Base-by-base conservation (phyloP, 1,284 basidiomycete genomes). In the Ganoderma lingzhi region DNA sequence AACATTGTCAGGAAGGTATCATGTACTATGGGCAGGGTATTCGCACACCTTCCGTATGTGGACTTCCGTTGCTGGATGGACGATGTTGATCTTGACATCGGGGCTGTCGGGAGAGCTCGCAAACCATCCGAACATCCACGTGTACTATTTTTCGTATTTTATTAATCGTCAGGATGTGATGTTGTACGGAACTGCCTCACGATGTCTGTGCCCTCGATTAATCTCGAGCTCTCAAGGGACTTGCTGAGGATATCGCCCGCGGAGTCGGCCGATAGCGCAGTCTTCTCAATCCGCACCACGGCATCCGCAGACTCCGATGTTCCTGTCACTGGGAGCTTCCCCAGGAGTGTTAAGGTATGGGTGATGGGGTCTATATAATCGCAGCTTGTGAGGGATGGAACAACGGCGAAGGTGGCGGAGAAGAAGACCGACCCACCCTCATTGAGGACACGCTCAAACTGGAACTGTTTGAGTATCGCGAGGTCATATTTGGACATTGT, bases 31-130 rank as follows among this genome's bases (percentile, higher is more conserved):
- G 23, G 9, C 28, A 42, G n/a, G n/a, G 35, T 10, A 15, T 32
- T 12, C 9, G 35, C 79, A 23, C 42, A 87, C 90, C 84, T 97
- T 97, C 70, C 85, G 86, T 70, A 97, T 90, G 76, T 97, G 95
- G 0, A 88, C 87, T 15, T 94, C 90, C 0, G 94, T 96, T 6
- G 94, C 94, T 10, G 95, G 95, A 75, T 86, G 93, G 66, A 96
- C 90, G 35, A 96, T 81, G 73, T 90, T 93, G 73, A 97, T 87
- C 80, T 86, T 88, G 41, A 86, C 79, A 56, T 87, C 86, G 1
- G 84, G 85, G 32, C 79, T 75, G 1, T 80, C 77, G 41, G 72
- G 67, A 6, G 78, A 79, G 5, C 74, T 72, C 17, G 76, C 73
- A 35, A 84, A 70, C 84, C 85, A 87, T 1, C 79, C 87, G 55